Conservation (phyloP, 2,329 filamentous ascomycete genomes). For the Cercospora zeina region DNA sequence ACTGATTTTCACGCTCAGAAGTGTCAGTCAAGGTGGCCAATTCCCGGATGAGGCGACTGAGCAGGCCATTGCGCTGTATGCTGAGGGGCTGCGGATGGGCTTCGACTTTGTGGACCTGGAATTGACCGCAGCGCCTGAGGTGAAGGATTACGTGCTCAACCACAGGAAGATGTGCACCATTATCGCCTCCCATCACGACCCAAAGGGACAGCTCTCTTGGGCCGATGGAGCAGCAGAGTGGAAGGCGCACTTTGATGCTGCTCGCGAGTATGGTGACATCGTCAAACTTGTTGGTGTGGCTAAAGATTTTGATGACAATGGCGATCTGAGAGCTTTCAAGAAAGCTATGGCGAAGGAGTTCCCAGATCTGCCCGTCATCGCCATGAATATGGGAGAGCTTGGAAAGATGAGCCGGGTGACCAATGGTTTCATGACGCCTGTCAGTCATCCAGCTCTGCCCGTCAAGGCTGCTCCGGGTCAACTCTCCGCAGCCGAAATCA, state of each 20-base stretch:
- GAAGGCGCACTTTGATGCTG: slow-evolving; percentile 86
- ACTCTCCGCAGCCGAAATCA: slow-evolving; percentile 85
- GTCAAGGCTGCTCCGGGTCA: slow-evolving; percentile 94
- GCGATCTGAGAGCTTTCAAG: slow-evolving; percentile 79
- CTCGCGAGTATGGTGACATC: slow-evolving; percentile 84
- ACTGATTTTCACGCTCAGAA: slow-evolving; percentile 89
- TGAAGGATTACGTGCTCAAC: slow-evolving; percentile 58
- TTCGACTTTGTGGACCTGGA: slow-evolving; percentile 93
- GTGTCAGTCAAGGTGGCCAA: slow-evolving; percentile 78
- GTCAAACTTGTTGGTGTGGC: slow-evolving; percentile 92
- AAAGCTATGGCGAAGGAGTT: slow-evolving; percentile 70
- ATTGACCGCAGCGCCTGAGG: slow-evolving; percentile 76
- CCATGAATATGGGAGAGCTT: slow-evolving; percentile 87
- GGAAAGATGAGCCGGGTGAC: slow-evolving; percentile 88
- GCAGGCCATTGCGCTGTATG: slow-evolving; percentile 69
- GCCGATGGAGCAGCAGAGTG: slow-evolving; percentile 68
- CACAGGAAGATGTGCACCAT: slow-evolving; percentile 73
- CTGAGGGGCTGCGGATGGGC: slow-evolving; percentile 74
- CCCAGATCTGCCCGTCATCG: slow-evolving; percentile 75
- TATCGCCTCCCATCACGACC: slow-evolving; percentile 95
- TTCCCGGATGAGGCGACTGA: slow-evolving; percentile 76
- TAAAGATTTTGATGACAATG: slow-evolving; percentile 77
- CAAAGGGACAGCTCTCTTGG: slow-evolving; percentile 77
- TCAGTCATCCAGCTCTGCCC: slow-evolving; percentile 84
- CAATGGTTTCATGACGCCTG: slow-evolving; percentile 91